These are phyloP conservation scores for Wickerhamiella domercqiae DNA, from an alignment of 805 yeast genomes.

Conservation along the genomic window DNA sequence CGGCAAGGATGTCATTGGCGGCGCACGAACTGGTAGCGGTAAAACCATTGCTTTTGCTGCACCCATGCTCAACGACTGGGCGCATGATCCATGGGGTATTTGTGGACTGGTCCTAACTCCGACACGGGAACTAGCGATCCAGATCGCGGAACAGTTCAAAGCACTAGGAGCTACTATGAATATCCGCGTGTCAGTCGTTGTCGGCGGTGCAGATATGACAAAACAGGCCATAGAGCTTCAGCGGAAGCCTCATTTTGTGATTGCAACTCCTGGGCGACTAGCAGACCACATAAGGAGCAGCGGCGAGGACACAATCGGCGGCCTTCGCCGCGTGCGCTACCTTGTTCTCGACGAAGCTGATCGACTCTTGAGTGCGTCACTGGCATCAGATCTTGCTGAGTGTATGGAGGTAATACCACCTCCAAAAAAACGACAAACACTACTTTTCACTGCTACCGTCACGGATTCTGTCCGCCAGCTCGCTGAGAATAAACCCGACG, in stretches of 20 bases:
- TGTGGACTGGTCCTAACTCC: slow-evolving; percentile 85
- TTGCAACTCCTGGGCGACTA: slow-evolving; percentile 93
- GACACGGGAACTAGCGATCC: slow-evolving; percentile 78
- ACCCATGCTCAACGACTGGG: slow-evolving; percentile 93
- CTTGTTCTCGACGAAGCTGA: slow-evolving; percentile 95
- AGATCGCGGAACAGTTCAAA: slow-evolving; percentile 89
- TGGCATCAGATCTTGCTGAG: slow-evolving; percentile 58
- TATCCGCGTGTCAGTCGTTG: slow-evolving; percentile 64
- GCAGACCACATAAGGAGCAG: slow-evolving; percentile 82
- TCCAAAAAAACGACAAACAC: slow-evolving; percentile 63
- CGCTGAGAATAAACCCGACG: slow-evolving; percentile 38
- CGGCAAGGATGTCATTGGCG: slow-evolving; percentile 91
- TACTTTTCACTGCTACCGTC: slow-evolving; percentile 88
- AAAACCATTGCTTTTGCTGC: slow-evolving; percentile 94
- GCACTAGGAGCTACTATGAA: slow-evolving; percentile 87
- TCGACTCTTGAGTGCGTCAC: slow-evolving; percentile 68
- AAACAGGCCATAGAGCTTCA: slow-evolving; percentile 72
- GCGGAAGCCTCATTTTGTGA: slow-evolving; percentile 77
- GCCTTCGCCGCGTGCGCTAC: slow-evolving; percentile 61
- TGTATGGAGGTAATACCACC: slow-evolving; percentile 63
- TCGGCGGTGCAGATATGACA: slow-evolving; percentile 93
- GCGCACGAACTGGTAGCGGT: slow-evolving; percentile 97
- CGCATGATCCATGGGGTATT: slow-evolving; percentile 86
- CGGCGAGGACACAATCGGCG: slow-evolving; percentile 75
- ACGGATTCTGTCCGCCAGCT: slow-evolving; percentile 80